A percentile compares a stretch with the other conserved stretches of the same genome.
Evolutionary conservation across 2,329 filamentous ascomycete genomes (phyloP).

Genomic region (Colletotrichum sp.): DNA sequence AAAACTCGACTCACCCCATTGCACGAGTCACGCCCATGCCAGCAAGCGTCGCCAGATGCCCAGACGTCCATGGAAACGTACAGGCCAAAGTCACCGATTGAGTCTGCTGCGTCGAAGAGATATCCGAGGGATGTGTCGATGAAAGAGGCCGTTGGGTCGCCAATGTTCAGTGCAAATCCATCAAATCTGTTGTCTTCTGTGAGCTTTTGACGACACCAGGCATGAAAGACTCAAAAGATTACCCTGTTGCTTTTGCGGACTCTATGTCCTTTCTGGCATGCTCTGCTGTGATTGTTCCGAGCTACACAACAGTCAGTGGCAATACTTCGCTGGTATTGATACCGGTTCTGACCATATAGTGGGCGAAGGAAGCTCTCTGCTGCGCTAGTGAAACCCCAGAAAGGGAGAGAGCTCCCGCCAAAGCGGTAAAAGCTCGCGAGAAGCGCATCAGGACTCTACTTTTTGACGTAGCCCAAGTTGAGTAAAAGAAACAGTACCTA

Average conservation of each 20-base stretch:
- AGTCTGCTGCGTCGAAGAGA: not conserved
- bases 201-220: accelerated
- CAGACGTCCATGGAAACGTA: not conserved
- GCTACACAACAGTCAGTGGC: not conserved
- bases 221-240: accelerated
- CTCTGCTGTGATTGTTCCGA: accelerated
- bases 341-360: not conserved
- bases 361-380: not conserved
- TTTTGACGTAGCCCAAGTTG: accelerated
- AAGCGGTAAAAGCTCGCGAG: not conserved
- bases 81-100: not conserved
- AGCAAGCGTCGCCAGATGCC: not conserved
- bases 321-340: accelerated
- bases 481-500: accelerated
- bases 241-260: not conserved
- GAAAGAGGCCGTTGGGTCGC: not conserved
- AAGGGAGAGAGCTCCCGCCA: not conserved
- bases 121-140: not conserved
- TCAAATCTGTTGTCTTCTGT: not conserved
- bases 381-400: not conserved
- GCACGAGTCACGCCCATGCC: not conserved
- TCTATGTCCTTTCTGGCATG: not conserved
- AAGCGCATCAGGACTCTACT: not conserved
- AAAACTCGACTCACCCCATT: not conserved
- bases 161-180: not conserved